These are phyloP conservation scores for Trapa bicornis DNA, from an alignment of 345 rosid species.

Conservation along the genomic window DNA sequence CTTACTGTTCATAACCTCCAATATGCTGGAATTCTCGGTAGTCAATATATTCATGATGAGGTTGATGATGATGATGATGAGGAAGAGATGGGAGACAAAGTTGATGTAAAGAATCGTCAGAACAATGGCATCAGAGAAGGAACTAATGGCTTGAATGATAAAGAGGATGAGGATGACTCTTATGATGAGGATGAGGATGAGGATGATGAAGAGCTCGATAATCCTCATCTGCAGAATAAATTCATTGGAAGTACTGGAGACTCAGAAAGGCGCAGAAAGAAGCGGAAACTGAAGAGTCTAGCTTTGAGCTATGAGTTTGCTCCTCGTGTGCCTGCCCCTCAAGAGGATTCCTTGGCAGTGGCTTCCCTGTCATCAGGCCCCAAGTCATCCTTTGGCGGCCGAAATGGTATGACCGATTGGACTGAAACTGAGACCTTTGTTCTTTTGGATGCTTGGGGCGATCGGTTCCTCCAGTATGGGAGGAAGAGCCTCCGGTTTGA, in stretches of 20 bases:
- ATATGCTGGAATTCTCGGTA: conserved; percentile 18
- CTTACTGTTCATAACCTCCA: conserved; percentile 34
- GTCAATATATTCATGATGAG: conserved; percentile 29
- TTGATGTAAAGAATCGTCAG: background rate
- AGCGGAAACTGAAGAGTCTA: conserved; percentile 60
- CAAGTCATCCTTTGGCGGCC: conserved; percentile 41
- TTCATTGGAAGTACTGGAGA: conserved; percentile 10
- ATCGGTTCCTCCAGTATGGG: conserved; percentile 67
- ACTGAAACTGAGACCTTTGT: conserved; percentile 80
- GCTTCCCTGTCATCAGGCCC: conserved; percentile 13
- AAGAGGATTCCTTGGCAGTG: conserved; percentile 2
- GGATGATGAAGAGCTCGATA: conserved; percentile 22
- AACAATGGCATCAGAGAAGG: background rate
- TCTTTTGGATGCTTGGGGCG: conserved; percentile 87
- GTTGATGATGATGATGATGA: conserved; percentile 22
- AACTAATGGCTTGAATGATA: conserved; percentile 19
- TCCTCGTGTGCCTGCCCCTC: conserved; percentile 41
- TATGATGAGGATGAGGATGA: conserved; percentile 27
- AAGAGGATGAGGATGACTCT: conserved; percentile 27
- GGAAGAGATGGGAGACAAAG: conserved; percentile 11
- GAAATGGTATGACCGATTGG: conserved; percentile 67
- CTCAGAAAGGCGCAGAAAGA: conserved; percentile 53
- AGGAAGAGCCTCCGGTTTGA: conserved; percentile 85
- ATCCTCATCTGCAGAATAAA: conserved; percentile 18
- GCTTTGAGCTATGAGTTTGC: conserved; percentile 73